phyloP scores from a whole-genome alignment of 106 monocot species.

The Posidonia australis region DNA sequence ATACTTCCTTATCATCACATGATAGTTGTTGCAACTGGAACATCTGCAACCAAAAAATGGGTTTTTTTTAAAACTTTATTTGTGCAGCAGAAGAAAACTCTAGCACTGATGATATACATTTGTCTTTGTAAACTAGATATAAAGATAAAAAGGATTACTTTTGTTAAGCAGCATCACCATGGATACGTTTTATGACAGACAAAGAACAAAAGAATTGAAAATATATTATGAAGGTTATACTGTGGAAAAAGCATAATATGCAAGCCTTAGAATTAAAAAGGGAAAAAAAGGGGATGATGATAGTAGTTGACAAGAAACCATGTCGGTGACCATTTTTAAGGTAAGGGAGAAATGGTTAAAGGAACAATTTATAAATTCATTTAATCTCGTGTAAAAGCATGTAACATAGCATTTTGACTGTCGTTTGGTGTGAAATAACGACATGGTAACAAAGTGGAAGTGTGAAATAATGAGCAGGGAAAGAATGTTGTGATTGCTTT shows the following conservation, averaged over 20 bases:
- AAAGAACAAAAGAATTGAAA: background rate
- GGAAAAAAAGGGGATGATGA: no score
- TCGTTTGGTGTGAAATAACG: no score
- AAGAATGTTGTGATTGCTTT: background rate
- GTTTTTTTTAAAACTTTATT: background rate
- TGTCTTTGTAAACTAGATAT: background rate
- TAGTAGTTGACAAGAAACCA: background rate
- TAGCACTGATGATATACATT: background rate
- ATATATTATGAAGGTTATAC: background rate
- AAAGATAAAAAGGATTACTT: background rate
- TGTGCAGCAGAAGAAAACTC: background rate
- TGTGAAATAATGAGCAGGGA: no score
- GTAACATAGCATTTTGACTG: no score
- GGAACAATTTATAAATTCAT: background rate
- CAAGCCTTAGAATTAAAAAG: no score
- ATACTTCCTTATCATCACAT: constrained; percentile 33
- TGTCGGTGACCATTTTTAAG: no score
- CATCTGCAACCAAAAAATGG: constrained; percentile 11
- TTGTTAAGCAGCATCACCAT: background rate
- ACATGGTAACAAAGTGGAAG: no score
- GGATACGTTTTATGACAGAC: background rate
- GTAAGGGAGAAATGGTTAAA: background rate
- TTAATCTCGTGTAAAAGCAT: no score
- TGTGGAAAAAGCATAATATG: no score
- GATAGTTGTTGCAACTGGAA: constrained; percentile 25